A percentile compares a stretch with the other conserved stretches of the same genome.
These are phyloP conservation scores for Pseudocercospora fuligena DNA, from an alignment of 2,329 filamentous ascomycete genomes.

Conservation along the genomic window DNA sequence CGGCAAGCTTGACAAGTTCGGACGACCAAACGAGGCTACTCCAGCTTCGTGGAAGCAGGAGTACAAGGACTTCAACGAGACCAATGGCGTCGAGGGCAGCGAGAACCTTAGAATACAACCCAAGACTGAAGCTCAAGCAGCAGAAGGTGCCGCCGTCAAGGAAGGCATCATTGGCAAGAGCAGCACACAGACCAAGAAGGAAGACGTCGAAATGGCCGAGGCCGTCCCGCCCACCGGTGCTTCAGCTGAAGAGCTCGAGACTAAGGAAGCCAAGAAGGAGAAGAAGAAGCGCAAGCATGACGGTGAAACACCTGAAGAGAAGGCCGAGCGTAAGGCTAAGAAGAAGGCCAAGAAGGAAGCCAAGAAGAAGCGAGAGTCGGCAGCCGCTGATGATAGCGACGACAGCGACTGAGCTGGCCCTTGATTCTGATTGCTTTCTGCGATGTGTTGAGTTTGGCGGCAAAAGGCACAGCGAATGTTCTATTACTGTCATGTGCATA, in stretches of 20 bases:
- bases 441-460: background rate
- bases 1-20: constrained; percentile 98
- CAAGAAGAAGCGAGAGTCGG: constrained; percentile 59
- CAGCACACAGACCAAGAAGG: constrained; percentile 40
- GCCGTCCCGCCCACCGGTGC: constrained; percentile 38
- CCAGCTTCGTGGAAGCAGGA: constrained; percentile 89
- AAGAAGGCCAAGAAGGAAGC: constrained; percentile 86
- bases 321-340: constrained; percentile 61
- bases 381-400: constrained; percentile 36
- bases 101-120: constrained; percentile 19
- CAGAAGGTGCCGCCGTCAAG: constrained; percentile 22
- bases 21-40: constrained; percentile 87
- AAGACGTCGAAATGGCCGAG: constrained; percentile 46
- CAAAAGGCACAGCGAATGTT: constrained; percentile 5
- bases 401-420: constrained; percentile 29
- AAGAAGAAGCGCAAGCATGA: constrained; percentile 55
- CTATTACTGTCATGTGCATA: constrained; percentile 13
- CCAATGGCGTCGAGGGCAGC: constrained; percentile 37
- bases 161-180: constrained; percentile 39
- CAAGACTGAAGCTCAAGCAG: constrained; percentile 30
- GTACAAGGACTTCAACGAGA: constrained; percentile 86
- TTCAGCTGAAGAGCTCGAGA: constrained; percentile 35
- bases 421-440: background rate
- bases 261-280: constrained; percentile 37
- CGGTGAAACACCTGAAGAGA: constrained; percentile 52